Base-by-base conservation (phyloP, 2,329 filamentous ascomycete species). In the Endocalyx cinctus region DNA sequence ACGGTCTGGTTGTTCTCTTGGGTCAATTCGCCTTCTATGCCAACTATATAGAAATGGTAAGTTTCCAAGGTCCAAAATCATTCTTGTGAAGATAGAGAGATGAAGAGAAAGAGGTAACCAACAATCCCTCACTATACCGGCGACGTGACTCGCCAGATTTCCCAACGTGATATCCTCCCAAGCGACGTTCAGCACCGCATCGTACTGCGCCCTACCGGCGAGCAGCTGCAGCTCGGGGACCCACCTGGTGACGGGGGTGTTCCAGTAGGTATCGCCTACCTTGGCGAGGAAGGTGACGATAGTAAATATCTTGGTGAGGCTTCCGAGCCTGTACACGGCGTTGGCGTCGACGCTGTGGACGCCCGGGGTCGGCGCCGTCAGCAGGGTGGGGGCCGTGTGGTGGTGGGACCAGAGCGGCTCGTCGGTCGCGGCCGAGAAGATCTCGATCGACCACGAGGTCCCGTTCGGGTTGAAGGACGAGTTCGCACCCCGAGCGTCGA, bases 371-470 rank as follows among this genome's bases (percentile, higher is more conserved):
- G 42, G 23, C 5, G 42, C 20, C 8, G 35, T 34, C 7, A 45
- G 33, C 3, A 53, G 31, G 5, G 43, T 31, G 4, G 49, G 42
- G 12, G 51, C 52, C 5, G 52, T 54, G 20, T 57, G 52, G 34
- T 55, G 48, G 31, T 55, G 47, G 13, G 46, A 48, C 50, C 50
- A 57, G 8, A 55, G 18, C 11, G 50, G 40, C 17, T 45, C 33
- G 8, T 47, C 48, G 1, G 40, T 43, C 3, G 48, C 46, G 4
- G 46, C 42, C 8, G 49, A 48, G 39, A 55, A 54, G 5, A 61
- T 42, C 34, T 60, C 52, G 17, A 61, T 48, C 26, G 56, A 57
- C 50, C 57, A 61, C 28, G 55, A 58, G 7, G 57, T 60, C n/a
- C 39, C 44, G 34, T 59, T 52, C 6, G 56, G 50, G 15, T 53